Evolutionary conservation across 2,329 filamentous ascomycete species (phyloP).

Genomic region (Chaetomium strumarium): DNA sequence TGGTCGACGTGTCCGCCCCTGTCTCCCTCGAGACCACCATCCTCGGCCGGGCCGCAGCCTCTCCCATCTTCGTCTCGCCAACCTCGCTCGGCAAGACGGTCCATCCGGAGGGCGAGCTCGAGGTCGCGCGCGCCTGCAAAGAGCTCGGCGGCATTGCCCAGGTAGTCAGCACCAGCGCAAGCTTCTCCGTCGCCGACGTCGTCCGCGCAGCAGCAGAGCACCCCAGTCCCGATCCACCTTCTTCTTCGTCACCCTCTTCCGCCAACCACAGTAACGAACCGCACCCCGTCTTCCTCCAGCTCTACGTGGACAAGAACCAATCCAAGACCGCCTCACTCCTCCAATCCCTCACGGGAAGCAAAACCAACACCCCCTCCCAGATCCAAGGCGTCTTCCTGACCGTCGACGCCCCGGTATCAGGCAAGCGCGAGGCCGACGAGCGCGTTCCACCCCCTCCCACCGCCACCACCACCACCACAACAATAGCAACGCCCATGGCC

Average conservation of each 20-base stretch:
- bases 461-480: not conserved
- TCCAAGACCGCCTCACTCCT: slow-evolving; percentile 46
- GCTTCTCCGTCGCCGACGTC: slow-evolving; percentile 52
- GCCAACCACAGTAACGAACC: not conserved
- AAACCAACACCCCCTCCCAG: slow-evolving; percentile 25
- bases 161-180: slow-evolving; percentile 56
- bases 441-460: slow-evolving; percentile 27
- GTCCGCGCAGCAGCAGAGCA: slow-evolving; percentile 30
- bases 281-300: slow-evolving; percentile 48
- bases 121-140: slow-evolving; percentile 47
- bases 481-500: slow-evolving; percentile 40
- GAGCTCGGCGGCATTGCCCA: slow-evolving; percentile 47
- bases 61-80: slow-evolving; percentile 59
- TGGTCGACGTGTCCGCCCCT: slow-evolving; percentile 46
- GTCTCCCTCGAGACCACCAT: slow-evolving; percentile 49
- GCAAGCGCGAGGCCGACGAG: slow-evolving; percentile 45
- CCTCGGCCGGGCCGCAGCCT: slow-evolving; percentile 44
- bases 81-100: slow-evolving; percentile 59
- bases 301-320: slow-evolving; percentile 56
- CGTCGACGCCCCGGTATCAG: slow-evolving; percentile 51
- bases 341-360: slow-evolving; percentile 36
- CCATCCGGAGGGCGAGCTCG: slow-evolving; percentile 59
- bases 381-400: slow-evolving; percentile 53
- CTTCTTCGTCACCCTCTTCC: not conserved
- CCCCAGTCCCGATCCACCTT: not conserved